Base-by-base conservation (phyloP, 164 flowering plant genomes). In the Macadamia tetraphylla region DNA sequence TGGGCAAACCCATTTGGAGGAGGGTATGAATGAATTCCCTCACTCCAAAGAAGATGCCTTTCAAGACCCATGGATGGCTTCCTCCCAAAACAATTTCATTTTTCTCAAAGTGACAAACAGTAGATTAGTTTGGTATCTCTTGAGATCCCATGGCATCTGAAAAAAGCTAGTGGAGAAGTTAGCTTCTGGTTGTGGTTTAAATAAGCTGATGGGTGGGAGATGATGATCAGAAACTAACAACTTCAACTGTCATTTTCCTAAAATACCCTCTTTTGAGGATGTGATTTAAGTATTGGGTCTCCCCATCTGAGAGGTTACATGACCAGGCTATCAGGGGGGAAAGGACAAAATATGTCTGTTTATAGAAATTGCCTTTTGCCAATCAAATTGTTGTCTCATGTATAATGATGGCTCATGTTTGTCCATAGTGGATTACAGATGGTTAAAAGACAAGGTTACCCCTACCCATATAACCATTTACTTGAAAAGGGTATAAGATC, bases 61-160 rank as follows among this genome's bases (percentile, higher is more conserved):
- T 77, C 75, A 78, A 74, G 79, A 73, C 60, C 81, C 80, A 77
- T 77, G 80, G 53, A 55, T 40, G 14, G 80, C 56, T 70, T 74
- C 76, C 64, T 73, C 62, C 73, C 76, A 71, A 48, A 67, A 35
- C 1, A 52, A 17, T 30, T 63, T 70, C 83, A 71, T 74, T 43
- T 64, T 63, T 32, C 66, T 66, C 75, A 58, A 64, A 30, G 15
- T 29, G 9, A 11, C 58, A 65, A 48, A 35, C 40, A 35, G 40
- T 29, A 68, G 59, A 53, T 64, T 10, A 10, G 53, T 14, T 10
- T 10, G 53, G 14, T 14, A 49, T 14, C 53, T 14, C 15, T 10
- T 49, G 40, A 35, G 40, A 35, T 14, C 53, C 53, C 53, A 49
- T 10, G 5, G 53, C 53, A 49, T 49, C 74, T 67, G 18, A 48